Base-by-base conservation (phyloP, 768 basidiomycete genomes). In the Lactarius sp. region DNA sequence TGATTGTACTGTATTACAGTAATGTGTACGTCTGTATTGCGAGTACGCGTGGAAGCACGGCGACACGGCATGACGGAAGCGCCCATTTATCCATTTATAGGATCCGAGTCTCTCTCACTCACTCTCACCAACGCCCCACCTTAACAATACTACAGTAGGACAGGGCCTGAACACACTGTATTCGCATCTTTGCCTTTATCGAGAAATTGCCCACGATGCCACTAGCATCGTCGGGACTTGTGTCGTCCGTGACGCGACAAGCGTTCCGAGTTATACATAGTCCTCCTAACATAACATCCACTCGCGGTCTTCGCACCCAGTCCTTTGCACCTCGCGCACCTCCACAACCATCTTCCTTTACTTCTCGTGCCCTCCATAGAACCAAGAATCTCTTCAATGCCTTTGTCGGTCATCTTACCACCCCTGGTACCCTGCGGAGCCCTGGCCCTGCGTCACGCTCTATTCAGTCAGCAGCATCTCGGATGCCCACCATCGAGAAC, bases 381-480 rank as follows among this genome's bases (percentile, higher is more conserved):
- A 80, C 87, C 16, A 82, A 79, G 61, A 79, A 78, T n/a, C 62
- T 87, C 41, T 68, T 89, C 52, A 75, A 82, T 52, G 79, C 77
- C 41, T 78, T 90, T 63, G 78, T 86, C 60, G 75, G 80, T 12
- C 79, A 83, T 58, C 78, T 88, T 39, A 81, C 83, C 42, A 71
- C 87, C 4, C 86, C 87, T 3, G 84, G 85, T 18, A 72, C 69
- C 3, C 56, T 71, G 68, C 27, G 65, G 76, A 50, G 75, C 71
- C 71, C 75, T 67, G 52, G 76, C 72, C 13, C 63, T 71, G 36
- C 68, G 58, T 47, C 73, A 70, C 66, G 73, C 69, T 33, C 76
- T 16, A 62, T 70, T 65, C 75, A 64, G 72, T 52, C 52, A 47
- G 64, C 52, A 3, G 67, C 71, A 2, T 56, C 66, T 37, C 73